Evolutionary conservation across 176 grass and related monocot genomes (phyloP).

Genomic region (Zizania latifolia): DNA sequence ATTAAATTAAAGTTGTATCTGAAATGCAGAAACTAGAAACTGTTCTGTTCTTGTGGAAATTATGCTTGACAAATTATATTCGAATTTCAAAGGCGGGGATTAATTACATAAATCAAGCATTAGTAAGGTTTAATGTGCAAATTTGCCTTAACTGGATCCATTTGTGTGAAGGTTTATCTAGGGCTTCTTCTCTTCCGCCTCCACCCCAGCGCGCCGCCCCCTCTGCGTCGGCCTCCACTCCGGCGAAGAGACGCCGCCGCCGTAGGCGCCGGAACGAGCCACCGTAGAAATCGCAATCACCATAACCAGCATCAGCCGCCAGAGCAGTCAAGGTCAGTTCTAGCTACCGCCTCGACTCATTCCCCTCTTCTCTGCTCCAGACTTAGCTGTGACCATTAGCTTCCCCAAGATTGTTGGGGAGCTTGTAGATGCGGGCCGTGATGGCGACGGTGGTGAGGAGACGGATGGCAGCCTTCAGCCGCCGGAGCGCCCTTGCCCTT

Average conservation of each 20-base stretch:
- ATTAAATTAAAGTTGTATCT: background rate
- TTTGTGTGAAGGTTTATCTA: background rate
- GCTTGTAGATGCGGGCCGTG: background rate
- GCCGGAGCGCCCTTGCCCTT: background rate
- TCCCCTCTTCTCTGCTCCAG: background rate
- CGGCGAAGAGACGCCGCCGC: background rate
- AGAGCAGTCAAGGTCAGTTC: background rate
- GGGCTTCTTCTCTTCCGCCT: background rate
- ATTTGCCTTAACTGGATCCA: no score
- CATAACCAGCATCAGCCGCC: background rate
- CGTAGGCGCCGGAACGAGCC: background rate
- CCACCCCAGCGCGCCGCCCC: background rate
- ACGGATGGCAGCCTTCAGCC: background rate
- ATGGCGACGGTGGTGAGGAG: background rate
- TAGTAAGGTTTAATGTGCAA: background rate
- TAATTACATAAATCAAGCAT: background rate
- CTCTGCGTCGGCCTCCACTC: background rate
- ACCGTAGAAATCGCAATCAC: background rate
- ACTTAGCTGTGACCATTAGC: background rate
- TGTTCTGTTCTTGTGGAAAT: background rate
- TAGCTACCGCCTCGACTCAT: background rate
- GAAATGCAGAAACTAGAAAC: background rate
- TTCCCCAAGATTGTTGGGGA: background rate
- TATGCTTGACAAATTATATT: background rate
- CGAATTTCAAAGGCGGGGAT: background rate